Evolutionary conservation across 306 rosid genomes (phyloP), one percentile per base, ranked within the genome.

Genomic region (Glycyrrhiza uralensis): DNA sequence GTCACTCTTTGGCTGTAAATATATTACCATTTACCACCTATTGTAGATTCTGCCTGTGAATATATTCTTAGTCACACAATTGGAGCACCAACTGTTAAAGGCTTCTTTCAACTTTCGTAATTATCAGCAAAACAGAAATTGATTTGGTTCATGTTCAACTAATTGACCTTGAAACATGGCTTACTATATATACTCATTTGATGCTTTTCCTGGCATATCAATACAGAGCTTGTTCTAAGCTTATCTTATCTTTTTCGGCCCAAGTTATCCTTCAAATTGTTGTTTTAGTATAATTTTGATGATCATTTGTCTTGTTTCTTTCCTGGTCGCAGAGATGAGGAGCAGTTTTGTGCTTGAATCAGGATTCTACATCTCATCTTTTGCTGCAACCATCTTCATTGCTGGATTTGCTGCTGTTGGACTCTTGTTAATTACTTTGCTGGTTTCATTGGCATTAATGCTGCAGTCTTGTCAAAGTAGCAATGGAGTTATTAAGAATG

Each of bases 401-500:
- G 77, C 84, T 35, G 85, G 86, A 66, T 82, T 90, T 38, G 79
- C 76, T 7, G 67, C 96, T 11, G 18, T 82, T 2, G 96, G 96
- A 52, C 69, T 93, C 62, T 62, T 93, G 65, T 66, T 93, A 8
- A 72, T 84, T 51, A 84, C 96, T 76, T n/a, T 88, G 72, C 39
- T 93, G 74, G 59, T 90, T 78, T 82, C 96, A 26, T 72, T 90
- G 63, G 59, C 87, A 10, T 76, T 88, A 78, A 88, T 90, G 97
- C 85, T 93, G 85, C 96, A 90, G 72, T 85, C 94, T 66, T 93
- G 98, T 83, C 81, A 90, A 80, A 87, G 35, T 74, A 81, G 50
- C 68, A 86, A 76, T 47, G 98, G 98, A 72, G 44, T 84, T 60
- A 0, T 84, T 76, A 83, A 3, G 61, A 79, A 74, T 39, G 49